phyloP scores from a whole-genome alignment of 306 rosid species.

The Cucurbita moschata region DNA sequence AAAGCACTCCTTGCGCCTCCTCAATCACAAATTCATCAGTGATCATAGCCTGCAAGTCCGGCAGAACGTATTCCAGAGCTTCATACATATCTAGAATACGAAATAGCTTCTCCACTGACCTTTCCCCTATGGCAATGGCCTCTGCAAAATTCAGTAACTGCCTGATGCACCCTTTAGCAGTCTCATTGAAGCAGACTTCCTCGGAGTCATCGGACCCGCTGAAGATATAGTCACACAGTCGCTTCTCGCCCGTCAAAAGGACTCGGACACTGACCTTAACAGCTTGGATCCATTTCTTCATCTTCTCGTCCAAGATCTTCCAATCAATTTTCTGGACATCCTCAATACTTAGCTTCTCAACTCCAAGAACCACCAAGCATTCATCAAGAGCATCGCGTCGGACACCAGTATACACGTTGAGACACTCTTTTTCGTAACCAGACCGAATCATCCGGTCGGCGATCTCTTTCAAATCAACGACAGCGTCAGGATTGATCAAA shows the following conservation, averaged over 20 bases:
- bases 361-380: conserved; percentile 58
- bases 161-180: conserved; percentile 67
- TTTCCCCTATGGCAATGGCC: conserved; percentile 60
- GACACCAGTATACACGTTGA: conserved; percentile 65
- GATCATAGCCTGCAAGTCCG: conserved; percentile 49
- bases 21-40: conserved; percentile 36
- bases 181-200: conserved; percentile 68
- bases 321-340: conserved; percentile 82
- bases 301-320: conserved; percentile 75
- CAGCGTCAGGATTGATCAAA: conserved; percentile 60
- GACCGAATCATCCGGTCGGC: conserved; percentile 69
- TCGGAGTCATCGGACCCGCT: conserved; percentile 39
- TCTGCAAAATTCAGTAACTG: conserved; percentile 78
- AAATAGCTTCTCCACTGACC: conserved; percentile 83
- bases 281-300: conserved; percentile 95
- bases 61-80: conserved; percentile 43
- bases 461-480: conserved; percentile 57
- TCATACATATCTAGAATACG: conserved; percentile 92
- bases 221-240: conserved; percentile 60
- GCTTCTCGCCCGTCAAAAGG: conserved; percentile 59
- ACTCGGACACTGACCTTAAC: conserved; percentile 57
- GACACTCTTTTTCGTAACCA: conserved; percentile 81
- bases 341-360: conserved; percentile 80
- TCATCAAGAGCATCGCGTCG: conserved; percentile 85
- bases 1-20: conserved; percentile 59